Conservation (phyloP, 192 early-diverging fungal genomes). For the Dispira simplex region DNA sequence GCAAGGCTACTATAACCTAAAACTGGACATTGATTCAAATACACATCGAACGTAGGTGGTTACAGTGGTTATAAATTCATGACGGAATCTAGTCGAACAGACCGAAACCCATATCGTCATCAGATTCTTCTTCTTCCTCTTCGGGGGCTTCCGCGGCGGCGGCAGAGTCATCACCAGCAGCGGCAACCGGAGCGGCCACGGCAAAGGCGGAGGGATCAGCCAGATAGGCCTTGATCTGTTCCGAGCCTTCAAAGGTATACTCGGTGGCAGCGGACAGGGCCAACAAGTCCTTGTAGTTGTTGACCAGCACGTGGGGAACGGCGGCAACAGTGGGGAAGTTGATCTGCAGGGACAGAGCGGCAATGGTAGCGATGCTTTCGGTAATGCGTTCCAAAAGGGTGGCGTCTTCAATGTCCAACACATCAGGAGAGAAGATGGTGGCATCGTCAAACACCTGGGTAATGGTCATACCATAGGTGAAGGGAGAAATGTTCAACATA, state of each 20-base stretch:
- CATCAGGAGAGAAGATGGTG: slow-evolving; percentile 66
- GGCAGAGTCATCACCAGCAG: slow-evolving; percentile 39
- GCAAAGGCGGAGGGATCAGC: slow-evolving; percentile 84
- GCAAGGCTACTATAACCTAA: no score
- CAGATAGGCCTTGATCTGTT: slow-evolving; percentile 91
- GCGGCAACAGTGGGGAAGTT: slow-evolving; percentile 70
- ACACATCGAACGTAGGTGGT: no score
- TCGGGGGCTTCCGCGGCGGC: slow-evolving; percentile 36
- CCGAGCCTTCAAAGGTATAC: slow-evolving; percentile 79
- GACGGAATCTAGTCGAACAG: slow-evolving; percentile 55
- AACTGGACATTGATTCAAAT: no score
- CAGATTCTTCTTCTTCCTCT: slow-evolving; percentile 60
- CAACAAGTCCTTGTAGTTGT: slow-evolving; percentile 96
- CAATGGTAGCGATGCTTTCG: slow-evolving; percentile 53
- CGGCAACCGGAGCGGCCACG: slow-evolving; percentile 59
- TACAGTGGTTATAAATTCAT: no score
- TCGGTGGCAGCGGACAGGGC: slow-evolving; percentile 77
- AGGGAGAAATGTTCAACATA: slow-evolving; percentile 99
- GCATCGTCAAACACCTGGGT: slow-evolving; percentile 87
- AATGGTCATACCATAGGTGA: slow-evolving; percentile 98
- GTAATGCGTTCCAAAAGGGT: slow-evolving; percentile 49
- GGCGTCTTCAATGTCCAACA: slow-evolving; percentile 82
- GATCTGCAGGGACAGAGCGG: slow-evolving; percentile 66
- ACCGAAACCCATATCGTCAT: slow-evolving; percentile 90
- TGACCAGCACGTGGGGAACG: slow-evolving; percentile 91